Conservation (phyloP, 257 asterid species). For the Echium plantagineum region DNA sequence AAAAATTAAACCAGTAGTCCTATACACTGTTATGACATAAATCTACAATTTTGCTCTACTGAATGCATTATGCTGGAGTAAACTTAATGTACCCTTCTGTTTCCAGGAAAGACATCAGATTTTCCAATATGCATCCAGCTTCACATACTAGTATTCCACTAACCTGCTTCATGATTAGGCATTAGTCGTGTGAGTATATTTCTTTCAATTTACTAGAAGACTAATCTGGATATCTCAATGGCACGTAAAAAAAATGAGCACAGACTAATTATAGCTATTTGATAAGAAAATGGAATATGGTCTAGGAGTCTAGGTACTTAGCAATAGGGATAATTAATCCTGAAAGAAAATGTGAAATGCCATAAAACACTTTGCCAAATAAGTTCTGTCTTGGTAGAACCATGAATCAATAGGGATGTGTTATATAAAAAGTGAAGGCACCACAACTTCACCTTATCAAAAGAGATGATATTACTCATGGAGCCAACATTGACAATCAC, state of each 20-base stretch:
- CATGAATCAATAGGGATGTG: conserved; percentile 6
- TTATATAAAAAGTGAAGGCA: conserved; percentile 1
- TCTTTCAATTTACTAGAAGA: neutral
- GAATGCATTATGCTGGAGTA: neutral
- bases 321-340: neutral
- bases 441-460: conserved; percentile 65
- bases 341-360: too few relatives aligned
- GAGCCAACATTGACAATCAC: conserved; percentile 67
- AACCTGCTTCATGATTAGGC: conserved; percentile 25
- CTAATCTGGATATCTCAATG: neutral
- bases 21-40: neutral
- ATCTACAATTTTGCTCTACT: neutral
- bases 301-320: neutral
- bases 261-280: neutral
- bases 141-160: conserved; percentile 92
- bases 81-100: conserved; percentile 54
- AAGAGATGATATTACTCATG: conserved; percentile 71
- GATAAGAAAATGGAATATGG: neutral
- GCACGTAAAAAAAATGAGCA: neutral
- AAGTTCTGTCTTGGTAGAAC: neutral
- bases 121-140: conserved; percentile 99
- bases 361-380: neutral
- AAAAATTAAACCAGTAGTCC: too few relatives aligned
- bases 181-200: neutral
- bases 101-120: conserved; percentile 80